Percentiles rank a stretch among this genome's conserved stretches.
phyloP scores from a whole-genome alignment of 192 early-diverging fungal species.

The Entomortierella parvispora region DNA sequence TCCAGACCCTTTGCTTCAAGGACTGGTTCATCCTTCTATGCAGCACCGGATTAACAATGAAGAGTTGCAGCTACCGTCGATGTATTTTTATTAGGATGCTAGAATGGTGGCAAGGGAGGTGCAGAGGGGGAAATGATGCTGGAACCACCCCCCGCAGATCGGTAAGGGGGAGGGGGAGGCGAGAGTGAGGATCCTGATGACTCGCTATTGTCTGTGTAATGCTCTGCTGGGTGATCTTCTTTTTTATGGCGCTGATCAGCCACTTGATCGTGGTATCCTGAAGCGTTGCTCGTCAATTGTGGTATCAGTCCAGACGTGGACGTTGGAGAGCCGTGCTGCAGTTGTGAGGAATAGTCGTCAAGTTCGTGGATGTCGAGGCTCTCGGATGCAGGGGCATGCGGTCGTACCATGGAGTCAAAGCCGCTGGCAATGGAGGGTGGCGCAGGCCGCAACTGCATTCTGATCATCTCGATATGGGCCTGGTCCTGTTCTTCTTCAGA shows the following conservation, averaged over 20 bases:
- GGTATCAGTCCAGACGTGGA: background rate
- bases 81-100: no score
- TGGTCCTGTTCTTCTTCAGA: background rate
- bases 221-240: no score
- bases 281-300: background rate
- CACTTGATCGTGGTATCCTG: background rate
- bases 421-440: background rate
- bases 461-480: background rate
- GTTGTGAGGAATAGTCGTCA: no score
- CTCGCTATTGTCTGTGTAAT: no score
- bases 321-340: background rate
- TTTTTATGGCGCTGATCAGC: no score
- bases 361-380: no score
- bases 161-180: background rate
- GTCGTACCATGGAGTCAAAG: no score
- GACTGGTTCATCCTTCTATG: no score
- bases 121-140: background rate
- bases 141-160: background rate
- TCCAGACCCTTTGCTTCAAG: no score
- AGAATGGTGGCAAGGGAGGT: background rate
- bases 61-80: no score
- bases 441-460: background rate
- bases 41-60: no score
- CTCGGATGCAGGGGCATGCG: background rate
- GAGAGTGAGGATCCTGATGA: background rate